These are phyloP conservation scores for Didymella glomerata DNA, from an alignment of 2,329 filamentous ascomycete species.

Conservation along the genomic window DNA sequence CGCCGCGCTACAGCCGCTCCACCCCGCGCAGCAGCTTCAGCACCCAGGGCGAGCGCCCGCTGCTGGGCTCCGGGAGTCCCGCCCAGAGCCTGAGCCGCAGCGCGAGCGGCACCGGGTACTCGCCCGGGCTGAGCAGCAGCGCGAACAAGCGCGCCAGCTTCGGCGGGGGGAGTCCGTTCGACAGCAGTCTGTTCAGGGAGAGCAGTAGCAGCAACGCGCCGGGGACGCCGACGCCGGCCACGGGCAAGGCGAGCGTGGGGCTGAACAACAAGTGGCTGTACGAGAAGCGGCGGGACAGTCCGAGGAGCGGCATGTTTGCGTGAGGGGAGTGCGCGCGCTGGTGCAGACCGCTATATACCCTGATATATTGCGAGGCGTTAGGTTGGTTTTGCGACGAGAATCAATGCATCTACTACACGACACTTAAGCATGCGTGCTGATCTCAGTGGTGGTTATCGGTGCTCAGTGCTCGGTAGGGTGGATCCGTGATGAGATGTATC, in stretches of 20 bases:
- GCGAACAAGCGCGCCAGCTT: conserved; percentile 69
- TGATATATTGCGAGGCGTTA: conserved; percentile 33
- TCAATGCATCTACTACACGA: too few species aligned
- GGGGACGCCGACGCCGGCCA: conserved; percentile 71
- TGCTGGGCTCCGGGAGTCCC: conserved; percentile 62
- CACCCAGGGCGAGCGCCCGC: conserved; percentile 61
- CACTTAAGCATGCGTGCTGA: too few species aligned
- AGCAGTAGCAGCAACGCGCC: conserved; percentile 57
- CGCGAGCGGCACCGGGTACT: conserved; percentile 57
- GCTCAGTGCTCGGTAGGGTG: too few species aligned
- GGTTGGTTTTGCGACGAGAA: not conserved
- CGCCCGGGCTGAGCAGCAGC: conserved; percentile 59
- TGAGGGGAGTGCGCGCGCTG: conserved; percentile 19
- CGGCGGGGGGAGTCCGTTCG: conserved; percentile 55
- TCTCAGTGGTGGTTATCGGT: too few species aligned
- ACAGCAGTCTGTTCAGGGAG: conserved; percentile 49
- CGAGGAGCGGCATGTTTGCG: conserved; percentile 42
- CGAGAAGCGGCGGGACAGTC: conserved; percentile 74
- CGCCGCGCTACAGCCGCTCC: conserved; percentile 84
- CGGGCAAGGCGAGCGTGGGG: conserved; percentile 71
- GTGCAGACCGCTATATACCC: conserved; percentile 45
- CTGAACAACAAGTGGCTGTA: conserved; percentile 96
- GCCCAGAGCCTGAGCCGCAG: conserved; percentile 38
- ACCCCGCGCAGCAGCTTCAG: conserved; percentile 68
- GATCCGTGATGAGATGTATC: too few species aligned